These are phyloP conservation scores for Kodamaea lidongshanica DNA, from an alignment of 805 yeast species.

Conservation along the genomic window DNA sequence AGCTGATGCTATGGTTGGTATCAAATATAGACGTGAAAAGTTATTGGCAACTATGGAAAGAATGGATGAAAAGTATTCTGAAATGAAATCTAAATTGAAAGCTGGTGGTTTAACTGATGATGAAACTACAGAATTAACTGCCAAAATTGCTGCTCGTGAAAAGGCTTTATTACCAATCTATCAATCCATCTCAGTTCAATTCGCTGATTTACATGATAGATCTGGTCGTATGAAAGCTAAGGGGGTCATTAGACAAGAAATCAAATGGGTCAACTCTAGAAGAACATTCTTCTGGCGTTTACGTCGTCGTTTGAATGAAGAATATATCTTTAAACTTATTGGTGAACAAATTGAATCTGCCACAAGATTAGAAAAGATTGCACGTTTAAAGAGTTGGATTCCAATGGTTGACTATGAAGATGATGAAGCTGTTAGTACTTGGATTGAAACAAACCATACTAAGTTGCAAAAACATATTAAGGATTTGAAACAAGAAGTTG, in stretches of 20 bases:
- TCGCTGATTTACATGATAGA: constrained; percentile 97
- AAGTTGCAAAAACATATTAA: constrained; percentile 55
- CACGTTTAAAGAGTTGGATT: constrained; percentile 84
- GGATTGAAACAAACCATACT: constrained; percentile 77
- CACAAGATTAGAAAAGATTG: constrained; percentile 73
- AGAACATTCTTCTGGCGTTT: constrained; percentile 98
- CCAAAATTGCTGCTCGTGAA: constrained; percentile 73
- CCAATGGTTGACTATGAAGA: constrained; percentile 65
- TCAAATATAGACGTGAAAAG: constrained; percentile 93
- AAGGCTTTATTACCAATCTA: constrained; percentile 76
- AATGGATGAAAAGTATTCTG: constrained; percentile 70
- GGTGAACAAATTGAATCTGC: constrained; percentile 51
- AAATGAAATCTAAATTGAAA: constrained; percentile 54
- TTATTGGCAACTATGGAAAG: constrained; percentile 86
- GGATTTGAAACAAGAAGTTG: constrained; percentile 59
- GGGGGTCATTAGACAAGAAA: constrained; percentile 79
- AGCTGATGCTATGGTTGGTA: constrained; percentile 99
- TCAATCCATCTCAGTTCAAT: constrained; percentile 87
- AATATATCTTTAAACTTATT: constrained; percentile 72
- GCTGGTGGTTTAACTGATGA: constrained; percentile 51
- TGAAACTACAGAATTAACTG: constrained; percentile 58
- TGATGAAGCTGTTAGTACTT: constrained; percentile 73
- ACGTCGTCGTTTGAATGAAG: constrained; percentile 92
- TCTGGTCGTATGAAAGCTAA: constrained; percentile 96
- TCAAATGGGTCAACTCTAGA: constrained; percentile 84